A percentile compares a stretch with the other conserved stretches of the same genome.
phyloP scores from a whole-genome alignment of 1,284 basidiomycete genomes.

The Apiotrichum akiyoshidainum region DNA sequence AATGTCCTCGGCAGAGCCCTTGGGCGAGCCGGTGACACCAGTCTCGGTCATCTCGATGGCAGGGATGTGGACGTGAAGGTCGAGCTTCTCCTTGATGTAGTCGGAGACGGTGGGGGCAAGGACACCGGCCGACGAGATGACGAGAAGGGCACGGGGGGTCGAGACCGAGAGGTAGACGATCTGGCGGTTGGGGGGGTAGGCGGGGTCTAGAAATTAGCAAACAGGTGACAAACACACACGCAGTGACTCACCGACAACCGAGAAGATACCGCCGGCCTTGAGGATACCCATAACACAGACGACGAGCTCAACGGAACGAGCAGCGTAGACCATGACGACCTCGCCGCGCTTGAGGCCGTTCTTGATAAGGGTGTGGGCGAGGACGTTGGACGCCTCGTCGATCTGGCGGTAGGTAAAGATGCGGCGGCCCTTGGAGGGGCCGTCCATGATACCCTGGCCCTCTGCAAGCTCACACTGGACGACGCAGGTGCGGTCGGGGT shows the following conservation, averaged over 20 bases:
- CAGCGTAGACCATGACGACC: conserved; percentile 98
- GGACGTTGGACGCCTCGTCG: conserved; percentile 78
- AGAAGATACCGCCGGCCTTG: conserved; percentile 96
- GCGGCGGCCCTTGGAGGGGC: conserved; percentile 50
- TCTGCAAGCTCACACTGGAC: conserved; percentile 65
- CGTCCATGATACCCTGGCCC: conserved; percentile 45
- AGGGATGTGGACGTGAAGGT: conserved; percentile 89
- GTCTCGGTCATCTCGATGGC: conserved; percentile 74
- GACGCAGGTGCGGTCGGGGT: conserved; percentile 77
- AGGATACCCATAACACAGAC: conserved; percentile 96
- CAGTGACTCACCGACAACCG: conserved; percentile 75
- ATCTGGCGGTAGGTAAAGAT: conserved; percentile 79
- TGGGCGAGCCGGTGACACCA: conserved; percentile 64
- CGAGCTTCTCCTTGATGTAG: conserved; percentile 75
- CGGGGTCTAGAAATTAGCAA: conserved; percentile 68
- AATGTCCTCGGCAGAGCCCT: conserved; percentile 41
- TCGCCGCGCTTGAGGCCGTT: conserved; percentile 87
- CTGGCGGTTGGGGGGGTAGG: conserved; percentile 91
- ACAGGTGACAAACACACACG: neutral
- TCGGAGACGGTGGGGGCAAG: conserved; percentile 80
- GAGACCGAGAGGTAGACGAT: conserved; percentile 95
- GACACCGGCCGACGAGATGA: conserved; percentile 84
- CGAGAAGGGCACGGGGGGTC: conserved; percentile 85
- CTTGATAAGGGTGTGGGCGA: conserved; percentile 85
- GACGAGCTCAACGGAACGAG: conserved; percentile 92